phyloP scores from a whole-genome alignment of 768 basidiomycete genomes.

The Russula ochroleuca region DNA sequence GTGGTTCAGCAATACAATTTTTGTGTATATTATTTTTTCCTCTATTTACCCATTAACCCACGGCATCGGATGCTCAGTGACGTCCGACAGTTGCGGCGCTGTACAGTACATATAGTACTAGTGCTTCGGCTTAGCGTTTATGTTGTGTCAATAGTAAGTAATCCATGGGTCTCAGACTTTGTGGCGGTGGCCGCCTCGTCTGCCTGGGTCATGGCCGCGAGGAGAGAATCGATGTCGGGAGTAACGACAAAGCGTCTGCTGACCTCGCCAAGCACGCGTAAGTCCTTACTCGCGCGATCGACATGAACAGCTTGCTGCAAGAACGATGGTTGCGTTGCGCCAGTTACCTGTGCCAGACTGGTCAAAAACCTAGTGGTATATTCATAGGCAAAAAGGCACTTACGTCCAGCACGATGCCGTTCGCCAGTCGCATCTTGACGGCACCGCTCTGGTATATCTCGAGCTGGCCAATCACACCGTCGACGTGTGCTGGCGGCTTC shows the following conservation, averaged over 20 bases:
- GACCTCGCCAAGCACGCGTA: slow-evolving; percentile 80
- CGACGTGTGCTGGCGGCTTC: slow-evolving; percentile 37
- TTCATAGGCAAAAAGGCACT: slow-evolving; percentile 29
- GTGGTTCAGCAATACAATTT: neutral
- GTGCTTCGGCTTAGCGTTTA: slow-evolving; percentile 22
- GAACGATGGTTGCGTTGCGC: slow-evolving; percentile 82
- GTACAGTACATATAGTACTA: neutral
- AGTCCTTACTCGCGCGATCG: slow-evolving; percentile 52
- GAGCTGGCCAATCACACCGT: slow-evolving; percentile 79
- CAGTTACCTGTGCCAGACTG: slow-evolving; percentile 54
- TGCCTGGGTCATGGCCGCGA: slow-evolving; percentile 58
- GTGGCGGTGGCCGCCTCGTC: slow-evolving; percentile 37
- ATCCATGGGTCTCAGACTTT: slow-evolving; percentile 40
- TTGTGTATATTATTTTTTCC: neutral
- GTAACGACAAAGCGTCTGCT: slow-evolving; percentile 81
- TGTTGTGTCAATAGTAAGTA: slow-evolving; percentile 53
- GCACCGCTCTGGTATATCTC: slow-evolving; percentile 82
- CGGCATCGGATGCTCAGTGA: neutral
- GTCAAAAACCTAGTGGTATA: neutral
- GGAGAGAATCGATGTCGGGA: slow-evolving; percentile 73
- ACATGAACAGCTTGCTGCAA: slow-evolving; percentile 81
- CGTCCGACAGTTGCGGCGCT: neutral
- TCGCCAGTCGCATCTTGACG: slow-evolving; percentile 79
- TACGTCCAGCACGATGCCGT: slow-evolving; percentile 83
- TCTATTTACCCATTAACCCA: neutral